Percentiles rank a stretch among this genome's conserved stretches.
Evolutionary conservation across 2,329 filamentous ascomycete genomes (phyloP).

Genomic region (Bipolaris zeicola): DNA sequence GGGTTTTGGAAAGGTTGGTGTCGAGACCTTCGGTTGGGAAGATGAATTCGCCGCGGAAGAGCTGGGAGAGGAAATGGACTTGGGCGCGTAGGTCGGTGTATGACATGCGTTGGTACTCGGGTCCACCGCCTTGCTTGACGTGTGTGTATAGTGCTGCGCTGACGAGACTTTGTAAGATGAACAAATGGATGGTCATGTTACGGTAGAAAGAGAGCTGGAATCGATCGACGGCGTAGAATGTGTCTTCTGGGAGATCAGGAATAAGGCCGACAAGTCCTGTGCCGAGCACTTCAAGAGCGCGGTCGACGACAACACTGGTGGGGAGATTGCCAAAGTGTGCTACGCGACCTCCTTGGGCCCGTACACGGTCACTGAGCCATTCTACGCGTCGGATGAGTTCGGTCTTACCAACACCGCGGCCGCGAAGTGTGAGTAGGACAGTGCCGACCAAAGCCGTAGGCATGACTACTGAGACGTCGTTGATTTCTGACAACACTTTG

Average conservation of each 20-base stretch:
- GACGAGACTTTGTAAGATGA: conserved; percentile 90
- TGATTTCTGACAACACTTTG: conserved; percentile 91
- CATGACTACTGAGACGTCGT: conserved; percentile 96
- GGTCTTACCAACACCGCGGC: conserved; percentile 84
- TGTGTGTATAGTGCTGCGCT: conserved; percentile 88
- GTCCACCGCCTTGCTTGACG: conserved; percentile 89
- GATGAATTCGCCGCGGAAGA: conserved; percentile 97
- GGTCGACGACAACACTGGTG: conserved; percentile 81
- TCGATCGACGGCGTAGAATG: conserved; percentile 88
- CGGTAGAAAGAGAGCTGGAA: conserved; percentile 98
- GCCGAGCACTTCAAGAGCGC: conserved; percentile 88
- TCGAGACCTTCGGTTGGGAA: conserved; percentile 86
- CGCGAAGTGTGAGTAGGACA: conserved; percentile 85
- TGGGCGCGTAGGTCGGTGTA: conserved; percentile 77
- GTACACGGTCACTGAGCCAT: conserved; percentile 83
- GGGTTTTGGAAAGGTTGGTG: conserved; percentile 78
- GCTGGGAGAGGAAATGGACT: conserved; percentile 83
- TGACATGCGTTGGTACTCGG: conserved; percentile 76
- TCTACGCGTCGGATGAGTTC: conserved; percentile 87
- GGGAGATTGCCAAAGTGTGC: conserved; percentile 87
- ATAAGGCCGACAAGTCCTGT: conserved; percentile 84
- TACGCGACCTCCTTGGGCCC: conserved; percentile 85
- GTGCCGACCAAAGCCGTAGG: conserved; percentile 95
- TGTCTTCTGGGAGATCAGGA: conserved; percentile 82
- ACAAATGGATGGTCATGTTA: conserved; percentile 99